A percentile compares a stretch with the other conserved stretches of the same genome.
Conservation (phyloP, 306 rosid species). For the Erythrophleum fordii region DNA sequence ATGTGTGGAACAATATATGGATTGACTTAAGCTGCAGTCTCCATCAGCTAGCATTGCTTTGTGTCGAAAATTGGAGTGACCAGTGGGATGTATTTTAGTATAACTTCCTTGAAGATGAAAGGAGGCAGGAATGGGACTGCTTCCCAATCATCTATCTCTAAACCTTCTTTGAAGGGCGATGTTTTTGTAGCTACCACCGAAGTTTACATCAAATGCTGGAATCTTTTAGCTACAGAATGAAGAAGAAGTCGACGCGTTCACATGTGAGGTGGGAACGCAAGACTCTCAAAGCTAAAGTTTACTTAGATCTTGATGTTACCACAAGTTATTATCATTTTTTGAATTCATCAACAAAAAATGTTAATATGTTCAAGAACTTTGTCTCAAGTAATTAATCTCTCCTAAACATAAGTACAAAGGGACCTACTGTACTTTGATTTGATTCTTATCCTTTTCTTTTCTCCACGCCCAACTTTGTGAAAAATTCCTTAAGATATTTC, state of each 20-base stretch:
- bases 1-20: background rate
- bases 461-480: background rate
- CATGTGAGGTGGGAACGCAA: background rate
- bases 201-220: background rate
- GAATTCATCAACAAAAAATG: too few relatives aligned
- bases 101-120: background rate
- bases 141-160: background rate
- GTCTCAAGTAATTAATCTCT: too few relatives aligned
- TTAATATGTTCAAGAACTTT: too few relatives aligned
- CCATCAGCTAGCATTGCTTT: background rate
- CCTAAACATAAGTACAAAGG: too few relatives aligned
- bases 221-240: background rate
- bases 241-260: background rate
- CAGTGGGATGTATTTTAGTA: background rate
- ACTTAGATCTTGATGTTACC: too few relatives aligned
- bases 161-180: background rate
- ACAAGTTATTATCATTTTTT: too few relatives aligned
- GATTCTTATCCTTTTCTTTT: background rate
- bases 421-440: too few relatives aligned
- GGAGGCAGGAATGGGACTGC: slow-evolving; percentile 23
- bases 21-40: slow-evolving; percentile 12
- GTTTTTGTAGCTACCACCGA: slow-evolving; percentile 16
- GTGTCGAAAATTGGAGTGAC: background rate
- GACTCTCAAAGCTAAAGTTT: too few relatives aligned
- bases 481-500: too few relatives aligned